These are phyloP conservation scores for Glycine latifolia DNA, from an alignment of 306 rosid species.

Conservation along the genomic window DNA sequence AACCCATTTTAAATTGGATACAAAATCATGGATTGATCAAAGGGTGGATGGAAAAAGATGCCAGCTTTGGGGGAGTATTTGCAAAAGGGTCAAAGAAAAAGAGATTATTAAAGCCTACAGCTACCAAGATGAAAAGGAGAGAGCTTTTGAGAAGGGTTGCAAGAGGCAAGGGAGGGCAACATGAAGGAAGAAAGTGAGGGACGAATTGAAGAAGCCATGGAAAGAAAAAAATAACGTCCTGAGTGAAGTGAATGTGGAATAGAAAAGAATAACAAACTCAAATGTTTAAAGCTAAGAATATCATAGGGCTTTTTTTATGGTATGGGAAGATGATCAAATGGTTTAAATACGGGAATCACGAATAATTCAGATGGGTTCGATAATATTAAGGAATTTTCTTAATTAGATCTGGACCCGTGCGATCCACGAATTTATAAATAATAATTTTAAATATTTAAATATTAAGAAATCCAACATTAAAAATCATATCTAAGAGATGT, in stretches of 20 bases:
- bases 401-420: too few relatives aligned
- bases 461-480: too few relatives aligned
- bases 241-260: slow-evolving; percentile 9
- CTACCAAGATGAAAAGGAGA: slow-evolving; percentile 52
- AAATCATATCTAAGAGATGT: too few relatives aligned
- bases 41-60: slow-evolving; percentile 31
- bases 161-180: slow-evolving; percentile 59
- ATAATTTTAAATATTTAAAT: too few relatives aligned
- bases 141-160: slow-evolving; percentile 57
- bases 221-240: neutral
- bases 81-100: slow-evolving; percentile 17
- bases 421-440: too few relatives aligned
- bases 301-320: neutral
- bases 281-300: neutral
- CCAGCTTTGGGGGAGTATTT: slow-evolving; percentile 16
- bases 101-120: slow-evolving; percentile 41
- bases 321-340: neutral
- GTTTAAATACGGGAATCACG: neutral
- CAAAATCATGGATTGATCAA: neutral
- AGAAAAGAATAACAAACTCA: slow-evolving; percentile 22
- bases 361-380: neutral
- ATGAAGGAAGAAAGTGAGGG: slow-evolving; percentile 71
- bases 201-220: slow-evolving; percentile 66
- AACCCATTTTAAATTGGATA: slow-evolving; percentile 4
- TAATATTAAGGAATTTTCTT: neutral